Conservation (phyloP, 176 grass and related monocot species). For the Poa pratensis region DNA sequence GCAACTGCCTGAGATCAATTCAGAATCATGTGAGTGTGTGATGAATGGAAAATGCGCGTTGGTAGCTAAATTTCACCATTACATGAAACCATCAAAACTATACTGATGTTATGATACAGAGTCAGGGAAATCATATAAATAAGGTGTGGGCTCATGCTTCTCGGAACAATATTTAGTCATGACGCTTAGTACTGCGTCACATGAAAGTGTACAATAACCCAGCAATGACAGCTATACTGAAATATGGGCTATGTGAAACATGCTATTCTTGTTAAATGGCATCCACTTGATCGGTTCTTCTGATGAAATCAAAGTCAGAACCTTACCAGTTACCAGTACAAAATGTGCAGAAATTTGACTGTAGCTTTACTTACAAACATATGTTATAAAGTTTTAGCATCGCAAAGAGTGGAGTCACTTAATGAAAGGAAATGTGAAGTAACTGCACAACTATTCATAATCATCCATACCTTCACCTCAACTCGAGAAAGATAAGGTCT, state of each 20-base stretch:
- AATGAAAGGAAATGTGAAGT: constrained; percentile 30
- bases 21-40: constrained; percentile 18
- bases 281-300: constrained; percentile 3
- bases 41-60: background rate
- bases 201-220: background rate
- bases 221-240: background rate
- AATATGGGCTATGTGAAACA: background rate
- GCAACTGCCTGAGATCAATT: constrained; percentile 80
- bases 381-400: constrained; percentile 29
- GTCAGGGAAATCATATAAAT: background rate
- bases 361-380: constrained; percentile 30
- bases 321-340: constrained; percentile 9
- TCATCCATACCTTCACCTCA: constrained; percentile 83
- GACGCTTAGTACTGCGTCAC: constrained; percentile 6
- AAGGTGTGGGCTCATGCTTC: constrained; percentile 8
- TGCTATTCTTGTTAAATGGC: constrained; percentile 26
- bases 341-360: background rate
- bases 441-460: constrained; percentile 20
- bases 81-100: constrained; percentile 9
- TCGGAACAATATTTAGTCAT: constrained; percentile 29
- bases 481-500: constrained; percentile 97
- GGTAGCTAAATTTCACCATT: constrained; percentile 17
- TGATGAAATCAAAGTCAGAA: constrained; percentile 28
- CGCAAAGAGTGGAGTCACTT: background rate
- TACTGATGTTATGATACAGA: background rate